Percentiles rank a stretch among this genome's conserved stretches.
These are phyloP conservation scores for Trypanosoma boissoni DNA, from an alignment of 208 protist genomes.

Conservation along the genomic window DNA sequence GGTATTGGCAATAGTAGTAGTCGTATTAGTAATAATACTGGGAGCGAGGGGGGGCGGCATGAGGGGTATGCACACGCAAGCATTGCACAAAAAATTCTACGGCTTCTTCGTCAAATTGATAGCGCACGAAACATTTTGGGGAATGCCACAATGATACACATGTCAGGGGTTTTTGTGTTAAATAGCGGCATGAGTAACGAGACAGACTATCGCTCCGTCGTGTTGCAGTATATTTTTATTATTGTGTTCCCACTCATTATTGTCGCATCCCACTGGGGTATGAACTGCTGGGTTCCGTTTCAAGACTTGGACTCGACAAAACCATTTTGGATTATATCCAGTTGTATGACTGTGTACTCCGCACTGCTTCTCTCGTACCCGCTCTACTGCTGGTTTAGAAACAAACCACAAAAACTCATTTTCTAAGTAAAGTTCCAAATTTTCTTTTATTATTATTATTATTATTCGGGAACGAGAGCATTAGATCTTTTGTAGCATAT, in stretches of 20 bases:
- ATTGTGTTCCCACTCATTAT: slow-evolving; percentile 49
- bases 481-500: no score
- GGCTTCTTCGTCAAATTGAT: slow-evolving; percentile 38
- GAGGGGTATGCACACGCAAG: not conserved
- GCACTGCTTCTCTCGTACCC: slow-evolving; percentile 29
- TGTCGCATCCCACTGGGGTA: slow-evolving; percentile 59
- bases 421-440: no score
- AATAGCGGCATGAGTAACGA: slow-evolving; percentile 42
- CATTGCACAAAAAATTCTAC: slow-evolving; percentile 25
- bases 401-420: slow-evolving; percentile 34
- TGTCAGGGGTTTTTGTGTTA: slow-evolving; percentile 32
- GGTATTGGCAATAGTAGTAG: not conserved
- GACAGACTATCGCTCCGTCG: slow-evolving; percentile 49
- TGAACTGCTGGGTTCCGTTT: slow-evolving; percentile 63
- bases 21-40: not conserved
- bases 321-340: slow-evolving; percentile 52
- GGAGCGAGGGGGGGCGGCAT: not conserved
- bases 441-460: no score
- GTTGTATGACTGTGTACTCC: slow-evolving; percentile 24
- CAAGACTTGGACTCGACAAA: slow-evolving; percentile 22
- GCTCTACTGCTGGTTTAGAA: slow-evolving; percentile 37
- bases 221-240: slow-evolving; percentile 44
- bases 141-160: slow-evolving; percentile 70
- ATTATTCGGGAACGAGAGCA: no score
- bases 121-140: slow-evolving; percentile 41